A percentile compares a stretch with the other conserved stretches of the same genome.
Evolutionary conservation across 768 basidiomycete genomes (phyloP).

Genomic region (Polyporus arcularius): DNA sequence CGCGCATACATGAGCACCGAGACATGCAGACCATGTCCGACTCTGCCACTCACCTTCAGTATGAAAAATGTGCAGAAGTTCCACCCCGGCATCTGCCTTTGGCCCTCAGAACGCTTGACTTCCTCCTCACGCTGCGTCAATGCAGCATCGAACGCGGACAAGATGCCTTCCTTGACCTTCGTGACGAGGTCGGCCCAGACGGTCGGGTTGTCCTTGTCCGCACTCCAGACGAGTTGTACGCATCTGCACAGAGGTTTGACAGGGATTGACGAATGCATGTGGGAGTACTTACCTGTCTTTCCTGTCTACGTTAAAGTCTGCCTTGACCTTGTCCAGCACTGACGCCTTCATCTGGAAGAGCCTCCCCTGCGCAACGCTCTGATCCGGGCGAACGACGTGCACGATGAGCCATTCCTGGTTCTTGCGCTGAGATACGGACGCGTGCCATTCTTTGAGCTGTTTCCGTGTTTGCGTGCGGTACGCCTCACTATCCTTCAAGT

Average conservation of each 20-base stretch:
- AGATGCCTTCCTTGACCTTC: conserved; percentile 87
- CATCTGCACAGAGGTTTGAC: conserved; percentile 51
- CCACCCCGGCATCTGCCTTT: conserved; percentile 95
- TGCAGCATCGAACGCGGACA: conserved; percentile 82
- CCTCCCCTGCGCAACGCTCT: conserved; percentile 56
- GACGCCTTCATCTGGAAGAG: conserved; percentile 85
- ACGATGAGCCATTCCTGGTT: conserved; percentile 94
- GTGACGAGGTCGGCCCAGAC: conserved; percentile 86
- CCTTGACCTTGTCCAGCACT: conserved; percentile 86
- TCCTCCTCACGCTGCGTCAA: conserved; percentile 86
- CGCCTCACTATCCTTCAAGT: conserved; percentile 58
- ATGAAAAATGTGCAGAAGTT: conserved; percentile 98
- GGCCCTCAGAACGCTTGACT: conserved; percentile 83
- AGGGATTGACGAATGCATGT: conserved; percentile 4
- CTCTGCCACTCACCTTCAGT: conserved; percentile 65
- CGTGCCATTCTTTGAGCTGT: conserved; percentile 94
- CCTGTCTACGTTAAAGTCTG: conserved; percentile 90
- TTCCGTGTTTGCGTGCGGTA: conserved; percentile 79
- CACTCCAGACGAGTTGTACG: conserved; percentile 77
- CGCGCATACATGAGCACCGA: not conserved
- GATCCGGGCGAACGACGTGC: conserved; percentile 78
- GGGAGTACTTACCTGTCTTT: conserved; percentile 65
- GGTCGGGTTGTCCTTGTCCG: conserved; percentile 70
- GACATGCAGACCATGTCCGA: not conserved
- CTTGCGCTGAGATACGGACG: conserved; percentile 60